A percentile compares a stretch with the other conserved stretches of the same genome.
Conservation (phyloP, 768 basidiomycete species). For the Xerocomus potaroensis region DNA sequence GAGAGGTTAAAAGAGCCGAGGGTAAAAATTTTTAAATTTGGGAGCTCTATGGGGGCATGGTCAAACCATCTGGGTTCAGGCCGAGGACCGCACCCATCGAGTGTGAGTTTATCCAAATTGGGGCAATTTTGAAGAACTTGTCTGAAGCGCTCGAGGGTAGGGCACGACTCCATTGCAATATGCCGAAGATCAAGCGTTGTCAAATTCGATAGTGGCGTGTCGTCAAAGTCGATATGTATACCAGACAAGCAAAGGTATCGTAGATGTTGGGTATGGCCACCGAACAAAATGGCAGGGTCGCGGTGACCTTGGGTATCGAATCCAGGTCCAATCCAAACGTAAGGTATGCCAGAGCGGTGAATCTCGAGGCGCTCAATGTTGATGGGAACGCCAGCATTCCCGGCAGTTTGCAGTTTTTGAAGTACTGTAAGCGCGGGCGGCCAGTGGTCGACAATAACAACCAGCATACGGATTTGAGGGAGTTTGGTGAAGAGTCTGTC, state of each 20-base stretch:
- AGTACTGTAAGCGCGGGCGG: constrained; percentile 49
- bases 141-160: constrained; percentile 48
- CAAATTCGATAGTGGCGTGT: constrained; percentile 47
- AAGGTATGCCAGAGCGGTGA: constrained; percentile 51
- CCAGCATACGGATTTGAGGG: constrained; percentile 55
- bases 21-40: constrained; percentile 46
- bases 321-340: constrained; percentile 41
- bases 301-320: constrained; percentile 34
- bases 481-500: constrained; percentile 48
- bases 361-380: constrained; percentile 62
- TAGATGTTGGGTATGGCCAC: constrained; percentile 42
- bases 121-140: constrained; percentile 48
- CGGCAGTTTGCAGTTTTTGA: constrained; percentile 41
- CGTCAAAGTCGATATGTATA: constrained; percentile 57
- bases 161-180: constrained; percentile 49
- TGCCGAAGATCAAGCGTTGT: constrained; percentile 61
- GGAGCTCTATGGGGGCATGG: constrained; percentile 43
- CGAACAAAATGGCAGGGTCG: constrained; percentile 46
- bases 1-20: constrained; percentile 51
- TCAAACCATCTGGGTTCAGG: constrained; percentile 26
- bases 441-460: constrained; percentile 55
- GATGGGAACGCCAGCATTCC: constrained; percentile 33
- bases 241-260: constrained; percentile 53
- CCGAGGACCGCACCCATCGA: constrained; percentile 61
- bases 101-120: constrained; percentile 47